Base-by-base conservation (phyloP, 2,329 filamentous ascomycete genomes). In the Trichoderma sp. region DNA sequence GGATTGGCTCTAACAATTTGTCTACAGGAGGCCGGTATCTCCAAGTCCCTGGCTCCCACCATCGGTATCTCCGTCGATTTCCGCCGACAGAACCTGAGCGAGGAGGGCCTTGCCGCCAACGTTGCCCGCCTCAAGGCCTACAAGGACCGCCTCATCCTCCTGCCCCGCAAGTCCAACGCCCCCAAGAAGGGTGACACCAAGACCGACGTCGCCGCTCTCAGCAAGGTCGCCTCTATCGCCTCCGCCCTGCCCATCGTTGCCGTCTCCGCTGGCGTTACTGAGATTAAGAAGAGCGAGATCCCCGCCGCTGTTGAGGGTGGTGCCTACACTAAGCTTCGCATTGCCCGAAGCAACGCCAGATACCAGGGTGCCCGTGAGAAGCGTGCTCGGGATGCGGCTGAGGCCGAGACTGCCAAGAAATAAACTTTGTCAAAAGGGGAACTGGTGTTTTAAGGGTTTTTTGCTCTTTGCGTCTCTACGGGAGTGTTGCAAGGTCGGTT, bases 51-150 rank as follows among this genome's bases (percentile, higher is more conserved):
- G 77, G 95, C 95, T 77, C 89, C 91, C 79, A 98, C 95, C 82
- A 92, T 99, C 86, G 95, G 95, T 84, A 98, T 99, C 84, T 83
- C 93, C 75, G 94, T 99, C 86, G 95, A 99, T 84, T 87, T 89
- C 84, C 94, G 95, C 86, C 94, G 95, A 84, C 90, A 92, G 86
- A 99, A 98, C 89, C 91, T 97, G 80, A 95, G 91, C 80, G 92
- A 96, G 87, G 95, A 98, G 89, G 92, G 91, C 74, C 90, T 98
- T 78, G 88, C 92, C 82, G 87, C 88, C 87, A 99, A 99, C 86
- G 94, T 99, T 78, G 92, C 92, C 83, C 95, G 95, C 80, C 93
- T 99, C 81, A 94, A 97, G 89, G 93, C 93, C 82, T 99, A 97
- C 93, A 92, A 91, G 87, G 89, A 91, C 80, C 93, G 93, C 80